Evolutionary conservation across 805 yeast species (phyloP), one percentile per base, ranked within the genome.

Genomic region (Saccharomycodes ludwigii): DNA sequence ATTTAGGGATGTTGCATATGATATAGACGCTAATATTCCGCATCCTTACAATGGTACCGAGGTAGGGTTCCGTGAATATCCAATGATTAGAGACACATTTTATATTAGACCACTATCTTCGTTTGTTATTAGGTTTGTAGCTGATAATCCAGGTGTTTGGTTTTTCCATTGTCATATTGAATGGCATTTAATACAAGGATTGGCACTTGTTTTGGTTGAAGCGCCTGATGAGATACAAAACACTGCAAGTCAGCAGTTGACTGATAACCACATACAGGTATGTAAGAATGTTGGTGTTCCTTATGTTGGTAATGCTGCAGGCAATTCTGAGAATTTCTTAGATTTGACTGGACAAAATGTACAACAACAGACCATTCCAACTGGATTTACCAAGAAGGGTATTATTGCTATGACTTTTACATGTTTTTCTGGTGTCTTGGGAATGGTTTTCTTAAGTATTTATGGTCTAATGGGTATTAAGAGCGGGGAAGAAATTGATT

Each of bases 121-220:
- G 61, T 68, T 85, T 48, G 86, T 83, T 20, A 50, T 88, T 40
- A 72, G 97, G 53, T 88, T 85, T 67, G 72, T 70, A 50, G 94
- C 97, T 33, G 76, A 80, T 54, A 91, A 91, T 57, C 98, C 97
- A 20, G 98, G 98, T 64, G 86, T 86, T 27, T 88, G 97, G 98
- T 72, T 76, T 57, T 91, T 91, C 93, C 98, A 88, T 63, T 88
- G 98, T 61, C 98, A 88, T 56, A 80, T 91, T 49, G 97, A 91
- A 56, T 88, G 98, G 98, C 98, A 91, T 63, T 70, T 88, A 66
- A 69, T 76, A 49, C 97, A 91, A 65, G 98, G 98, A 50, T 69
- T 88, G 47, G 94, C 94, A 9, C 46, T 85, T 34, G 64, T 67
- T 8, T 61, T 91, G 27, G 61, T 88, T 33, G 98, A 88, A 61